phyloP scores from a whole-genome alignment of 345 rosid genomes.

The Combretum micranthum region DNA sequence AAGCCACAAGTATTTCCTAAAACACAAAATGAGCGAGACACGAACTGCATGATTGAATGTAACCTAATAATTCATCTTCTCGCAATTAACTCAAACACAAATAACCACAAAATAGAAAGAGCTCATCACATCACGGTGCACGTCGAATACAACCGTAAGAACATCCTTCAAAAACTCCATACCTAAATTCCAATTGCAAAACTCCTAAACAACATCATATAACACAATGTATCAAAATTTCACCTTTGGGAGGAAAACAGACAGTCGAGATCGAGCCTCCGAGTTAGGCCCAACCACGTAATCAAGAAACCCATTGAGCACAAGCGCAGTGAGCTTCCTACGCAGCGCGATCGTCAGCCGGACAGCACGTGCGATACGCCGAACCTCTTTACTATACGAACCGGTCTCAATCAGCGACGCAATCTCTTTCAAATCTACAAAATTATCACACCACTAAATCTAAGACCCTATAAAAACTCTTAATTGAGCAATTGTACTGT shows the following conservation, averaged over 20 bases:
- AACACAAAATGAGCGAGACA: too few species aligned
- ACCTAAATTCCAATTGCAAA: too few species aligned
- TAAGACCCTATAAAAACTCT: slow-evolving; percentile 4
- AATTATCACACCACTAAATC: background rate
- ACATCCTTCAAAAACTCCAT: too few species aligned
- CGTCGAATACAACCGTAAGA: too few species aligned
- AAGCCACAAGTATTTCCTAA: too few species aligned
- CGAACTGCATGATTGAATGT: too few species aligned
- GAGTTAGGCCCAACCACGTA: slow-evolving; percentile 54
- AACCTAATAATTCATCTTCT: too few species aligned
- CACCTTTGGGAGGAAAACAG: slow-evolving; percentile 58
- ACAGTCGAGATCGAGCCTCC: slow-evolving; percentile 46
- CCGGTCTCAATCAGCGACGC: slow-evolving; percentile 65
- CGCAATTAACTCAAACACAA: too few species aligned
- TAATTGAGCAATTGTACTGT: background rate
- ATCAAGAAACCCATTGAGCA: slow-evolving; percentile 55
- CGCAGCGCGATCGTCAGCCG: slow-evolving; percentile 60
- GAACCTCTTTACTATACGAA: slow-evolving; percentile 57
- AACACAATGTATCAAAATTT: background rate
- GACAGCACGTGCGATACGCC: slow-evolving; percentile 63
- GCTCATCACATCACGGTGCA: too few species aligned
- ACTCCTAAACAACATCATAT: too few species aligned
- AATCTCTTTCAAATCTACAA: slow-evolving; percentile 70
- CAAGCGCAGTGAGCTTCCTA: slow-evolving; percentile 42
- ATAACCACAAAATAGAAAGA: too few species aligned